Base-by-base conservation (phyloP, 169 alveolate species). In the Plasmodium inui region DNA sequence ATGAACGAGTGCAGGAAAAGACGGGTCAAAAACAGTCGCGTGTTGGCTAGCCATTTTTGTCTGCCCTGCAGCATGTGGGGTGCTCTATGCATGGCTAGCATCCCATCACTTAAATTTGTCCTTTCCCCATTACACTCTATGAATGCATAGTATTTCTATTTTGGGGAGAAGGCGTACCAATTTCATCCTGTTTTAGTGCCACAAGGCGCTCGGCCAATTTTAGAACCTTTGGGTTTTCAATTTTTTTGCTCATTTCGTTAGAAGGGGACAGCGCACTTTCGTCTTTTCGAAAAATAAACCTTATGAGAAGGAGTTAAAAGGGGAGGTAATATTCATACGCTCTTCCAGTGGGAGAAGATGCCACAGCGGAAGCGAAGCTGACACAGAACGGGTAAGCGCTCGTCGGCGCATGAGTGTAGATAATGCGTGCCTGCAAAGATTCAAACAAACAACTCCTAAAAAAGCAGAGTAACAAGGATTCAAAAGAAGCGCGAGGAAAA, bases 111-210 rank as follows among this genome's bases (percentile, higher is more conserved):
- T 61, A 61, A 61, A 22, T 73, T 73, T 73, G n/a, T 73, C 19
- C 32, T 71, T 22, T 71, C 41, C 53, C 53, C 53, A n/a, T 73
- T 30, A 10, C 53, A 32, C n/a, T 73, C 22, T 73, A 32, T 73
- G 46, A 74, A n/a, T 74, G 17, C 57, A 34, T 32, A 34, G 17
- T 83, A 37, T 70, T 61, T 70, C 50, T 55, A 55, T 82, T 55
- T 82, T 22, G 1, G 10, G 10, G 34, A 17, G 28, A 46, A 26
- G 41, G 19, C 44, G 37, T 57, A 89, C 94, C 94, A 61, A 89
- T 89, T 89, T 89, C 94, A 78, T 89, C 82, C 73, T 89, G 94
- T n/a, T 76, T 89, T 89, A 89, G 70, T 26, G 90, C 41, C 41
- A 30, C 82, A 53, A 89, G 88, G 53, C 72, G 26, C 37, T 89